Percentiles rank a stretch among this genome's conserved stretches.
These are phyloP conservation scores for Ogataea naganishii DNA, from an alignment of 805 yeast species.

Conservation along the genomic window DNA sequence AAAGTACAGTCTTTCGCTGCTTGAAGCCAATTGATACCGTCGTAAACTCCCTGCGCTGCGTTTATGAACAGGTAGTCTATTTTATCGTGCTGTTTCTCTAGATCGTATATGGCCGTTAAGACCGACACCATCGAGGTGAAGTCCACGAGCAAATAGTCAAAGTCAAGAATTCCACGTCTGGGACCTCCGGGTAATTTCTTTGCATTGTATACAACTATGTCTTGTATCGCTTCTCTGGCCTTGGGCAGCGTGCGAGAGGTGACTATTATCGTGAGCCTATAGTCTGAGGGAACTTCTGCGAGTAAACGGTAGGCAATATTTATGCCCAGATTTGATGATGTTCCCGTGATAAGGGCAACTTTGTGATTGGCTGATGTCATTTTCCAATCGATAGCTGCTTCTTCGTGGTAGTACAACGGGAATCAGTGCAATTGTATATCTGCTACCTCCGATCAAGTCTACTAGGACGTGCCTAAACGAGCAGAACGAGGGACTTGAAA, in stretches of 20 bases:
- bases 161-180: slow-evolving; percentile 60
- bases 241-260: slow-evolving; percentile 86
- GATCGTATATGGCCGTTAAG: slow-evolving; percentile 62
- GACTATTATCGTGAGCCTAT: slow-evolving; percentile 67
- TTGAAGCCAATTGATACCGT: slow-evolving; percentile 78
- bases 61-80: slow-evolving; percentile 78
- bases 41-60: slow-evolving; percentile 84
- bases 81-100: slow-evolving; percentile 51
- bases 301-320: slow-evolving; percentile 78
- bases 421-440: no score
- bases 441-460: no score
- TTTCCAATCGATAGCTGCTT: no score
- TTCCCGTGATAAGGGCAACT: slow-evolving; percentile 27
- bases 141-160: slow-evolving; percentile 85
- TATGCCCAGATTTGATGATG: slow-evolving; percentile 65
- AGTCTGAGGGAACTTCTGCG: slow-evolving; percentile 42
- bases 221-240: slow-evolving; percentile 64
- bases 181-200: no score
- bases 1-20: slow-evolving; percentile 61
- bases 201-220: slow-evolving; percentile 38
- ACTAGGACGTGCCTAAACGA: no score
- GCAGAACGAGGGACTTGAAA: no score
- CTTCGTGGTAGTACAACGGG: no score
- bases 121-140: slow-evolving; percentile 85
- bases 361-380: slow-evolving; percentile 6